phyloP scores from a whole-genome alignment of 1,284 basidiomycete species.

The Grifola frondosa region DNA sequence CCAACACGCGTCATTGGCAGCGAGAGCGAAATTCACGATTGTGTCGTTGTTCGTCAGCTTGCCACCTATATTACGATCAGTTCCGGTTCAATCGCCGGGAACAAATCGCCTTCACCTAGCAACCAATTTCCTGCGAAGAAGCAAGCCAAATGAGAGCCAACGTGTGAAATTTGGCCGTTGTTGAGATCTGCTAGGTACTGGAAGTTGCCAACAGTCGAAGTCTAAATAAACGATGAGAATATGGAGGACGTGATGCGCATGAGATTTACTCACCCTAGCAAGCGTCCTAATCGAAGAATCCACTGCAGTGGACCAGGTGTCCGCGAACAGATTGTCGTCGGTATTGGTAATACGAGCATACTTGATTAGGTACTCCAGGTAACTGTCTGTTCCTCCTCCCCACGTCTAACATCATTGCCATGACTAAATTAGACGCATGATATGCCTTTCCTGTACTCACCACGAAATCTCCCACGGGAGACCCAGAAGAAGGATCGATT shows the following conservation, averaged over 20 bases:
- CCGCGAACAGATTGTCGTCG: slow-evolving; percentile 51
- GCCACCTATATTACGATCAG: slow-evolving; percentile 44
- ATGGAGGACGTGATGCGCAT: too few species aligned
- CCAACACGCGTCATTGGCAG: slow-evolving; percentile 67
- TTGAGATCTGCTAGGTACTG: slow-evolving; percentile 56
- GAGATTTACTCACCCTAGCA: slow-evolving; percentile 42
- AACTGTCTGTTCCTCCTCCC: slow-evolving; percentile 67
- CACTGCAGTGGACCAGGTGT: slow-evolving; percentile 65
- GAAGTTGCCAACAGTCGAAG: slow-evolving; percentile 57
- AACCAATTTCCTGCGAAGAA: slow-evolving; percentile 73
- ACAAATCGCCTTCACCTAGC: slow-evolving; percentile 41
- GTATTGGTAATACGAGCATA: slow-evolving; percentile 64
- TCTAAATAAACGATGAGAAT: slow-evolving; percentile 36
- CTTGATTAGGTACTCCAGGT: slow-evolving; percentile 76
- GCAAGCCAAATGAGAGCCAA: slow-evolving; percentile 67
- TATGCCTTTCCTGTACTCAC: too few species aligned
- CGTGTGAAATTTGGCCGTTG: slow-evolving; percentile 44
- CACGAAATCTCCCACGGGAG: slow-evolving; percentile 53
- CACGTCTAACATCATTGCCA: too few species aligned
- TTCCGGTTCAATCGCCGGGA: not conserved
- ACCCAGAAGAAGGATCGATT: slow-evolving; percentile 53
- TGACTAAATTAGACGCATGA: too few species aligned
- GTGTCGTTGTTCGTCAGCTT: slow-evolving; percentile 64
- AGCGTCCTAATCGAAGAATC: slow-evolving; percentile 62
- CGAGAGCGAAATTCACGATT: slow-evolving; percentile 57